Conservation (phyloP, 2,329 filamentous ascomycete species). For the Pseudogymnoascus sp. region DNA sequence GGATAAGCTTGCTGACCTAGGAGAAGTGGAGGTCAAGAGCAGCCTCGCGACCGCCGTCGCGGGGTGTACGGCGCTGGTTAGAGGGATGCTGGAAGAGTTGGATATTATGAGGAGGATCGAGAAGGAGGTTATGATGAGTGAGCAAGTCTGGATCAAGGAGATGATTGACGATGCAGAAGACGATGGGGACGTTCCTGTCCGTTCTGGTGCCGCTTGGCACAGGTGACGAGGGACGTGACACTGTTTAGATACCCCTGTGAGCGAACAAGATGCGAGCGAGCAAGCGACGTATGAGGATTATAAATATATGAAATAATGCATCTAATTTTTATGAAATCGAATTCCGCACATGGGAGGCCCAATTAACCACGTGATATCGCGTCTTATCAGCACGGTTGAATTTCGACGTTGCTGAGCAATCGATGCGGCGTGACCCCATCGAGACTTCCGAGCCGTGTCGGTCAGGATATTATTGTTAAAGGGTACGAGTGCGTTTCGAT, state of each 20-base stretch:
- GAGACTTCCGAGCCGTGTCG: neutral
- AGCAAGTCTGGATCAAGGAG: constrained; percentile 51
- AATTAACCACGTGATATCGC: neutral
- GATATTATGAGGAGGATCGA: constrained; percentile 56
- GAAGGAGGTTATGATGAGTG: constrained; percentile 46
- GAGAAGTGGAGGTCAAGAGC: constrained; percentile 25
- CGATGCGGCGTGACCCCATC: neutral
- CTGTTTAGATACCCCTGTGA: constrained; percentile 8
- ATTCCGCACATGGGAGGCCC: neutral
- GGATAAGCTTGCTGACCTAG: constrained; percentile 41
- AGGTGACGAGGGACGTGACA: neutral
- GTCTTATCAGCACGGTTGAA: neutral
- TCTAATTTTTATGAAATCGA: neutral
- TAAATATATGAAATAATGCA: constrained; percentile 3
- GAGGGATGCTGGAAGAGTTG: constrained; percentile 57
- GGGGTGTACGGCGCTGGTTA: constrained; percentile 42
- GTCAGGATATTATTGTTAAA: neutral
- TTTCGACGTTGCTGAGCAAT: neutral
- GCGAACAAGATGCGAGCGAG: neutral
- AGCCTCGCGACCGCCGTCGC: constrained; percentile 43
- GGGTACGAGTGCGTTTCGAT: neutral
- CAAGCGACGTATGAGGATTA: neutral
- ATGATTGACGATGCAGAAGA: constrained; percentile 39
- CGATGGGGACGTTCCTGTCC: constrained; percentile 15
- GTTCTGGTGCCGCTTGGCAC: neutral